These are phyloP conservation scores for Candida tetrigidarum DNA, from an alignment of 1,139 yeast species.

Conservation along the genomic window DNA sequence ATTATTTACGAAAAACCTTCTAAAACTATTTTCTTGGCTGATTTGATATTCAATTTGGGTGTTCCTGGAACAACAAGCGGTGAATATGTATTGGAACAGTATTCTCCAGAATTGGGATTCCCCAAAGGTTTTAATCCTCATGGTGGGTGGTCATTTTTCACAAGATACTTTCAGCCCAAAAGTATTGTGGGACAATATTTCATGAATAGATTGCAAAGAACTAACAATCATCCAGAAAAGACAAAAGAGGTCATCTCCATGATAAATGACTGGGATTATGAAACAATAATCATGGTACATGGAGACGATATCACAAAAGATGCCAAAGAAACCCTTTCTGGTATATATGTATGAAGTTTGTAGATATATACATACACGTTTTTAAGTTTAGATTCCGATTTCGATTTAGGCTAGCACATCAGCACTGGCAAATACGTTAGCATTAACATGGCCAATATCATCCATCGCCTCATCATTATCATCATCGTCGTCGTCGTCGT, in stretches of 20 bases:
- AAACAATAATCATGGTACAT: constrained; percentile 51
- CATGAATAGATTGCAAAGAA: constrained; percentile 21
- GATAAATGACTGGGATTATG: constrained; percentile 42
- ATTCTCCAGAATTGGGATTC: constrained; percentile 42
- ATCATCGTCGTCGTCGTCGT: constrained; percentile 9
- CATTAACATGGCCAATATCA: constrained; percentile 15
- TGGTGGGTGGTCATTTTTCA: constrained; percentile 30
- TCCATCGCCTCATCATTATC: constrained; percentile 13
- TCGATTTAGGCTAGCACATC: background rate
- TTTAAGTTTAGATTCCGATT: background rate
- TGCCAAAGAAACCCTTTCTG: constrained; percentile 27
- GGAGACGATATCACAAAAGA: constrained; percentile 44
- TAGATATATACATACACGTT: too few relatives aligned
- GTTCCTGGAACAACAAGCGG: constrained; percentile 14
- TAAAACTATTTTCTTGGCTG: constrained; percentile 51
- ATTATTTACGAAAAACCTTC: constrained; percentile 43
- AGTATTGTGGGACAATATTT: constrained; percentile 25
- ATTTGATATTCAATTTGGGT: constrained; percentile 49
- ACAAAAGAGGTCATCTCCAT: constrained; percentile 26
- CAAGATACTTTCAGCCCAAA: constrained; percentile 34
- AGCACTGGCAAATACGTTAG: constrained; percentile 8
- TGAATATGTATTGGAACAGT: constrained; percentile 24
- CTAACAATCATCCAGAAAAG: constrained; percentile 17
- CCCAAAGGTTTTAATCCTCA: constrained; percentile 29
- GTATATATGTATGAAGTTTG: constrained; percentile 11